These are phyloP conservation scores for Fistulinella staudtii DNA, from an alignment of 1,284 basidiomycete genomes.

Conservation along the genomic window DNA sequence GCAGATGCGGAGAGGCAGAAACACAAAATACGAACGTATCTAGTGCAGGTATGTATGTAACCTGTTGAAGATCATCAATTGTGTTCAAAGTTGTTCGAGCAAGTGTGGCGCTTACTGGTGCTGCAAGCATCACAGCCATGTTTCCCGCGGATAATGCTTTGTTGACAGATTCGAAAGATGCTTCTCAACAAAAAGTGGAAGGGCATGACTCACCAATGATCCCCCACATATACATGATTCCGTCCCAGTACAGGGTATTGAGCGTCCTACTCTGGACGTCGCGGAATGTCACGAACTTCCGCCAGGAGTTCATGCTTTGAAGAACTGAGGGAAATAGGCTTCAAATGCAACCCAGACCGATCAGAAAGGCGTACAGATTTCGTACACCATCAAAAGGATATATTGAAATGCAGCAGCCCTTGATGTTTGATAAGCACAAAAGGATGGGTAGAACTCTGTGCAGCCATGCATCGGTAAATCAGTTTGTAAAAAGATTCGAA, in stretches of 20 bases:
- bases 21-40: constrained; percentile 25
- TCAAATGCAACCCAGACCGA: not conserved
- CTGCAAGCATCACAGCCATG: constrained; percentile 14
- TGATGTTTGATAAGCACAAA: constrained; percentile 17
- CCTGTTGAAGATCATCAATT: constrained; percentile 11
- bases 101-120: constrained; percentile 17
- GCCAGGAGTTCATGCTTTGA: constrained; percentile 26
- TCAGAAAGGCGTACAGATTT: constrained; percentile 21
- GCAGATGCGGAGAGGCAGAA: not conserved
- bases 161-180: not conserved
- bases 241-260: constrained; percentile 28
- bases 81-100: not conserved
- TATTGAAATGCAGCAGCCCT: constrained; percentile 17
- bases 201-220: constrained; percentile 20
- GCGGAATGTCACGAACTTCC: constrained; percentile 25
- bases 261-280: constrained; percentile 15
- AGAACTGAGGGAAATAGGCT: constrained; percentile 16
- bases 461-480: not conserved
- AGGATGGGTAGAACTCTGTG: constrained; percentile 22
- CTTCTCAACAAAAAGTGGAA: not conserved
- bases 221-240: constrained; percentile 28
- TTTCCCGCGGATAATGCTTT: constrained; percentile 23
- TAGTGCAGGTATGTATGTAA: constrained; percentile 17
- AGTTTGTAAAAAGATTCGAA: constrained; percentile 1
- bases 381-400: constrained; percentile 21